phyloP scores from a whole-genome alignment of 768 basidiomycete species.

The Pulveroboletus sp. region DNA sequence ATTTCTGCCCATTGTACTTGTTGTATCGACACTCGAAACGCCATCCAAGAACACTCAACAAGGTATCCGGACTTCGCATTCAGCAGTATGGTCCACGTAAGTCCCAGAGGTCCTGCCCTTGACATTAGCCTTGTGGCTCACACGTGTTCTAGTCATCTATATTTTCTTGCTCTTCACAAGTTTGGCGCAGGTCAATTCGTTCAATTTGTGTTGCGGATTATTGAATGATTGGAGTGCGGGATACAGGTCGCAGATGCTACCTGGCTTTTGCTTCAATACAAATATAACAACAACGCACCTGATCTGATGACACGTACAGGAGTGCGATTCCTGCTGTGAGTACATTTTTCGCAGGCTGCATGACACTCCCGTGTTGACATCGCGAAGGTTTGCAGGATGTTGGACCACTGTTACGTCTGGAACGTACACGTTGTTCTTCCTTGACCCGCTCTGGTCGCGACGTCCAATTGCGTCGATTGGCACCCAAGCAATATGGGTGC shows the following conservation, averaged over 20 bases:
- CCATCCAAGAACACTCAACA: slow-evolving; percentile 49
- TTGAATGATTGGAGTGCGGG: slow-evolving; percentile 2
- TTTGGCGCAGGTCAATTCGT: slow-evolving; percentile 41
- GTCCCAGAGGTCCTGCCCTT: slow-evolving; percentile 13
- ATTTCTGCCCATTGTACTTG: slow-evolving; percentile 51
- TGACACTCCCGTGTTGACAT: slow-evolving; percentile 5
- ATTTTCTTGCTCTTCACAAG: slow-evolving; percentile 48
- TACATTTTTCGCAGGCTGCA: slow-evolving; percentile 2
- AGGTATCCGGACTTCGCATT: slow-evolving; percentile 43
- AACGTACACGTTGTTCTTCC: slow-evolving; percentile 53
- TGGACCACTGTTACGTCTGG: slow-evolving; percentile 60
- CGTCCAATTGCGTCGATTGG: slow-evolving; percentile 55
- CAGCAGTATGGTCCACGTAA: slow-evolving; percentile 54
- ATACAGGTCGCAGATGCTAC: slow-evolving; percentile 49
- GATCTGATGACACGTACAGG: slow-evolving; percentile 42
- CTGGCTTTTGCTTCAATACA: slow-evolving; percentile 60
- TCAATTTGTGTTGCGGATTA: background rate
- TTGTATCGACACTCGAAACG: slow-evolving; percentile 44
- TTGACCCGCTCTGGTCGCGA: slow-evolving; percentile 57
- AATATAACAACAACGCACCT: slow-evolving; percentile 51
- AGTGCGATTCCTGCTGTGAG: slow-evolving; percentile 49
- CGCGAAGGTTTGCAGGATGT: slow-evolving; percentile 50
- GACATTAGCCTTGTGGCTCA: slow-evolving; percentile 17
- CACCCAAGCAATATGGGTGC: slow-evolving; percentile 56
- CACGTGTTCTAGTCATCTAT: slow-evolving; percentile 42